These are phyloP conservation scores for Tylopilus sp. DNA, from an alignment of 1,284 basidiomycete genomes.

Conservation along the genomic window DNA sequence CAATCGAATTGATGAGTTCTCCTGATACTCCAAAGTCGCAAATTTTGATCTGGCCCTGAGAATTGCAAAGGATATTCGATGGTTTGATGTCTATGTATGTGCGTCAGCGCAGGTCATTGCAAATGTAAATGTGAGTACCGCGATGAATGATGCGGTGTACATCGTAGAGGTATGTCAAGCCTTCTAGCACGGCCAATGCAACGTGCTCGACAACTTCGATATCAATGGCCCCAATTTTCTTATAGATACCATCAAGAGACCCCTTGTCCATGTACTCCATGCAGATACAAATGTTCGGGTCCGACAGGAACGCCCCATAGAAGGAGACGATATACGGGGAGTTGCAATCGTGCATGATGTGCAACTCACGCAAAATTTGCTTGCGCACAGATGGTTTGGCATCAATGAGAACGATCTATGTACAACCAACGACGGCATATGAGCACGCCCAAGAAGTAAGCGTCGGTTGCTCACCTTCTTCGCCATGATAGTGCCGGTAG, in stretches of 20 bases:
- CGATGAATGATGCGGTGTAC: constrained; percentile 99
- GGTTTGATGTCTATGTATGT: constrained; percentile 90
- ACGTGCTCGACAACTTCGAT: constrained; percentile 88
- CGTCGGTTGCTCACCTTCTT: constrained; percentile 68
- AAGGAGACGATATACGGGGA: constrained; percentile 94
- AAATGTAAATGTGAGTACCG: constrained; percentile 49
- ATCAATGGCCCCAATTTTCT: constrained; percentile 84
- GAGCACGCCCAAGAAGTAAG: background rate
- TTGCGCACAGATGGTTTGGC: constrained; percentile 96
- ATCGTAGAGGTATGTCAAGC: constrained; percentile 97
- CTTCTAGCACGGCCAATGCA: constrained; percentile 88
- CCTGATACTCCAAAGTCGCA: constrained; percentile 99
- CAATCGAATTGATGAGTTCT: constrained; percentile 97
- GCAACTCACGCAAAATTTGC: constrained; percentile 94
- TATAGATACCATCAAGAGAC: constrained; percentile 90
- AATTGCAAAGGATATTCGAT: constrained; percentile 94
- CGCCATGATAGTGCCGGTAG: constrained; percentile 86
- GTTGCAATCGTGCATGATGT: constrained; percentile 97
- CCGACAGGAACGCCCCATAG: constrained; percentile 92
- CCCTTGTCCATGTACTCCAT: constrained; percentile 98
- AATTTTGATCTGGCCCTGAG: constrained; percentile 92
- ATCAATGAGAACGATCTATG: constrained; percentile 95
- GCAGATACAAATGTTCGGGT: constrained; percentile 98
- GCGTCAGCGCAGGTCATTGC: constrained; percentile 6
- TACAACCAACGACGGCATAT: background rate